Evolutionary conservation across 805 yeast species (phyloP), one percentile per base, ranked within the genome.

Genomic region (Starmerella floricola): DNA sequence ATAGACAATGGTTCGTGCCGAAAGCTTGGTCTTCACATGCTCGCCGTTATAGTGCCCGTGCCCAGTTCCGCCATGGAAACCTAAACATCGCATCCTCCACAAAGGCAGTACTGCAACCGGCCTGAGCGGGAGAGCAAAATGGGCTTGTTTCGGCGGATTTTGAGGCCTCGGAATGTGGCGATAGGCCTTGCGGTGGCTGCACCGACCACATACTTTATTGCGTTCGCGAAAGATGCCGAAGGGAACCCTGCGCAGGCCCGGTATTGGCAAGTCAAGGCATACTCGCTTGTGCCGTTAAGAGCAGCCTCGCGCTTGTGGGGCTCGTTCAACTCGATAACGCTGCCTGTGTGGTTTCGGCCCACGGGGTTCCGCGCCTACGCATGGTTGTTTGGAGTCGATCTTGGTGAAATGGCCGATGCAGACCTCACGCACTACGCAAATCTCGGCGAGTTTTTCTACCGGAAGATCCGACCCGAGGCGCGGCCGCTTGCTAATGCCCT

Each of bases 241-340:
- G 51, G 51, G 12, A 38, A 42, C 35, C 52, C 48, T 8, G 38
- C 37, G 51, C 87, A 86, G 8, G 73, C 74, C 6, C 78, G 76
- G 50, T 79, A 93, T 8, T 87, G 96, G 96, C 78, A 80, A 32
- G 73, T 88, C 43, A 87, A 84, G 56, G 79, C 91, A 24, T 91
- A 91, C 62, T 76, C 86, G 3, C 78, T 95, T 2, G 67, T 91
- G 36, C 99, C 99, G 1, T 70, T 91, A 58, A 85, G 87, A 57
- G 82, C 95, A 1, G 68, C 86, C 27, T 86, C 96, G 1, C 73
- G 99, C 47, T 63, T 88, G 34, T 91, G 99, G 99, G 99, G 99
- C 26, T 76, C 74, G 54, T 72, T 91, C 44, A 91, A 91, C 58
- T 77, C 78, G 42, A 69, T 87, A 34, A 78, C 76, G 35, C 67